Base-by-base conservation (phyloP, 352 stramenopile genomes). In the Phytophthora agathidicida region DNA sequence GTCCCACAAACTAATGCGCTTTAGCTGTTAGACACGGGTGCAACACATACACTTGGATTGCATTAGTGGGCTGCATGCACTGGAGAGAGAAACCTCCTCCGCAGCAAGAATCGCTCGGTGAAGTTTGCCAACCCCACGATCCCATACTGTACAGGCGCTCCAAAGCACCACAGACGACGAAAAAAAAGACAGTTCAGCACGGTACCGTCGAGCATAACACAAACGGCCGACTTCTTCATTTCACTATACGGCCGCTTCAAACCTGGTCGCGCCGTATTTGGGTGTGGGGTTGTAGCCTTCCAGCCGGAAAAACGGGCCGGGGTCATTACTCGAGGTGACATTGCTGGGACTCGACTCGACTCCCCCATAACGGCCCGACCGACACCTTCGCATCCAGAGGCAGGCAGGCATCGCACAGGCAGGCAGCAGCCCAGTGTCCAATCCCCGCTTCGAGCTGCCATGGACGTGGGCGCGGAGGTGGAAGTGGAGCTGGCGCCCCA, bases 391-490 rank as follows among this genome's bases (percentile, higher is more conserved):
- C 50, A 64, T 55, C 35, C 42, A 48, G 43, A 22, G 35, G 30
- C 22, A 13, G 33, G 41, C 28, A 54, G 28, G 11, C 27, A 51
- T 17, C 44, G 31, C 30, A 46, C 22, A 52, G 42, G 45, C 35
- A 22, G 14, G 45, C 35, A 22, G 14, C 23, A 16, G 9, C 17
- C 19, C 55, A 71, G 56, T 52, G 53, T 58, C 39, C 42, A 47
- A 73, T 55, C n/a, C n/a, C n/a, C n/a, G n/a, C n/a, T n/a, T 31
- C 30, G 19, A 46, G 35, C 14, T 14, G 36, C 47, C 7, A 90
- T 92, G 80, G 76, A 90, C 69, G 69, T 89, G 44, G 79, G 75
- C 56, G 73, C 72, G 8, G 63, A 89, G 52, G 83, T 88, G 47
- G 79, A 88, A 68, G 77, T 88, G 60, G 66, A 77, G 48, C 36